Evolutionary conservation across 352 stramenopile genomes (phyloP).

Genomic region (Globisporangium rhizosaccharum): DNA sequence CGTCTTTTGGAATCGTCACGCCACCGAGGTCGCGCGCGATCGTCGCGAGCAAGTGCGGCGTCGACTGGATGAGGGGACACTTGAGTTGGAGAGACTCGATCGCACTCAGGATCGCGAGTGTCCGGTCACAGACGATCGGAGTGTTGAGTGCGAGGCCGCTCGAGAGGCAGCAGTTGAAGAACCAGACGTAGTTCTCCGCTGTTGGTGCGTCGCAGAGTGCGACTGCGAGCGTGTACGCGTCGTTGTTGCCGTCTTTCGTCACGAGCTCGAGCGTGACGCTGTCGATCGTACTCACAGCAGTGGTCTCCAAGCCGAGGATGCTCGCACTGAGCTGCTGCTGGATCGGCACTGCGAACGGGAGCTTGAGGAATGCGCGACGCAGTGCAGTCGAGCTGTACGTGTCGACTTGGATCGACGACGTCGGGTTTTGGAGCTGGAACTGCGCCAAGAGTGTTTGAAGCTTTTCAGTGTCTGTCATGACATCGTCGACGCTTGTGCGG

Average conservation of each 20-base stretch:
- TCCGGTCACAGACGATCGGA: constrained; percentile 38
- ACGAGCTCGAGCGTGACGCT: constrained; percentile 30
- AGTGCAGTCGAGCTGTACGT: constrained; percentile 23
- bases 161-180: constrained; percentile 37
- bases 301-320: constrained; percentile 30
- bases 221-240: constrained; percentile 28
- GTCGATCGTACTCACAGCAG: constrained; percentile 17
- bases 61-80: constrained; percentile 36
- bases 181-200: constrained; percentile 32
- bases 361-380: constrained; percentile 42
- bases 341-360: constrained; percentile 29
- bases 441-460: constrained; percentile 38
- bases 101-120: constrained; percentile 17
- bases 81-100: constrained; percentile 25
- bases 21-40: constrained; percentile 22
- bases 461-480: constrained; percentile 26
- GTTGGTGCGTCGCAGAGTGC: constrained; percentile 31
- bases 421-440: constrained; percentile 39
- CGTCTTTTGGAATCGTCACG: constrained; percentile 7
- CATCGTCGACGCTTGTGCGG: constrained; percentile 22
- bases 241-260: constrained; percentile 43
- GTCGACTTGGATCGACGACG: constrained; percentile 25
- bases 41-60: constrained; percentile 22
- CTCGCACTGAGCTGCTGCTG: constrained; percentile 26
- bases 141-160: constrained; percentile 29